Evolutionary conservation across 768 basidiomycete genomes (phyloP).

Genomic region (Chalciporus piperatus): DNA sequence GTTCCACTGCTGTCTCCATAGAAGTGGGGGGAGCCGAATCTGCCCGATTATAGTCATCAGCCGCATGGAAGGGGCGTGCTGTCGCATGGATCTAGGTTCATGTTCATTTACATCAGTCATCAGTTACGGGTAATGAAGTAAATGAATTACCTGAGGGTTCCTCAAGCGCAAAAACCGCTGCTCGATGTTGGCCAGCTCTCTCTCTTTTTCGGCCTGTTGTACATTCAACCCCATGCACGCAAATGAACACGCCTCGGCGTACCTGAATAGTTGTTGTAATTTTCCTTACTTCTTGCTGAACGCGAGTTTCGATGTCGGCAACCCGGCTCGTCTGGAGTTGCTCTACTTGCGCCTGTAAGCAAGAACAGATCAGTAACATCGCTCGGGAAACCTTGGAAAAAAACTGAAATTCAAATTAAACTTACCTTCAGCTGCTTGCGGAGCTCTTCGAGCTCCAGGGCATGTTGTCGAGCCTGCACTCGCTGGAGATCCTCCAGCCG

Average conservation of each 20-base stretch:
- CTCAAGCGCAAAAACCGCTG: not conserved
- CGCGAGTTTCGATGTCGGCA: not conserved
- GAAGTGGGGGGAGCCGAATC: too few species aligned
- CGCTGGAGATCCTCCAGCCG: too few species aligned
- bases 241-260: too few species aligned
- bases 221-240: too few species aligned
- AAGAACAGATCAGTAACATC: too few species aligned
- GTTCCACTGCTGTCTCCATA: too few species aligned
- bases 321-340: not conserved
- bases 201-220: constrained; percentile 4
- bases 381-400: too few species aligned
- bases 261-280: not conserved
- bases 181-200: constrained; percentile 9
- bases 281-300: not conserved
- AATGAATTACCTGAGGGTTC: not conserved
- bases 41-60: too few species aligned
- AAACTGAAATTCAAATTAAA: not conserved
- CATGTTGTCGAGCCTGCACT: not conserved
- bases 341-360: not conserved
- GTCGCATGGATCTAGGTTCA: not conserved
- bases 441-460: not conserved
- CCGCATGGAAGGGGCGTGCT: too few species aligned
- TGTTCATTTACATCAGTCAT: not conserved
- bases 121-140: not conserved
- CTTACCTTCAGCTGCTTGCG: not conserved